These are phyloP conservation scores for Daldinia vernicosa DNA, from an alignment of 495 filamentous ascomycete species.

Conservation along the genomic window DNA sequence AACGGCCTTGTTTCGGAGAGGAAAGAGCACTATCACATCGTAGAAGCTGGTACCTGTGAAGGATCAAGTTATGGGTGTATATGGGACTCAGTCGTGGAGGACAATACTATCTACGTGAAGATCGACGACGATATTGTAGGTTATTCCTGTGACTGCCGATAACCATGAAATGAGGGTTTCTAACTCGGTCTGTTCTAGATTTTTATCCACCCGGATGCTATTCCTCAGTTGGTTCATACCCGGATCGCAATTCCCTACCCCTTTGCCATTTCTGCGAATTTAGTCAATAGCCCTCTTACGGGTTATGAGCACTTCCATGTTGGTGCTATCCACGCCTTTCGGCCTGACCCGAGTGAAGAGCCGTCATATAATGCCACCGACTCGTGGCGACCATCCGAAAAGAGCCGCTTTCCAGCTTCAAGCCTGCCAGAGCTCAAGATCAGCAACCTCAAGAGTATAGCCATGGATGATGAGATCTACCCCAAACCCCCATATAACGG, in stretches of 20 bases:
- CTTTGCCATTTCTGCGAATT: constrained; percentile 62
- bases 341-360: constrained; percentile 50
- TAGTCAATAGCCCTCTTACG: constrained; percentile 59
- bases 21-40: constrained; percentile 39
- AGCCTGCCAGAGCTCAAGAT: constrained; percentile 26
- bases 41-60: constrained; percentile 38
- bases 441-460: constrained; percentile 18
- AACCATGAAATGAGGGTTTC: neutral
- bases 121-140: constrained; percentile 64
- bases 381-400: constrained; percentile 45
- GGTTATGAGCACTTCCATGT: constrained; percentile 58
- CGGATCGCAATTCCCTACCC: constrained; percentile 58
- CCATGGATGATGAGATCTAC: constrained; percentile 41
- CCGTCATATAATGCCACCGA: constrained; percentile 37
- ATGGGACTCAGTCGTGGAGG: constrained; percentile 49
- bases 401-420: constrained; percentile 20
- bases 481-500: constrained; percentile 46
- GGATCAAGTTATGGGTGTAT: constrained; percentile 46
- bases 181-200: constrained; percentile 40
- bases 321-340: constrained; percentile 56
- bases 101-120: constrained; percentile 60
- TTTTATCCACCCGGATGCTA: constrained; percentile 63
- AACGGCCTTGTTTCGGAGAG: constrained; percentile 43
- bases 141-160: neutral
- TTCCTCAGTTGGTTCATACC: constrained; percentile 63